A percentile compares a stretch with the other conserved stretches of the same genome.
Conservation (phyloP, 2,329 filamentous ascomycete species). For the Ophiobolus disseminans region DNA sequence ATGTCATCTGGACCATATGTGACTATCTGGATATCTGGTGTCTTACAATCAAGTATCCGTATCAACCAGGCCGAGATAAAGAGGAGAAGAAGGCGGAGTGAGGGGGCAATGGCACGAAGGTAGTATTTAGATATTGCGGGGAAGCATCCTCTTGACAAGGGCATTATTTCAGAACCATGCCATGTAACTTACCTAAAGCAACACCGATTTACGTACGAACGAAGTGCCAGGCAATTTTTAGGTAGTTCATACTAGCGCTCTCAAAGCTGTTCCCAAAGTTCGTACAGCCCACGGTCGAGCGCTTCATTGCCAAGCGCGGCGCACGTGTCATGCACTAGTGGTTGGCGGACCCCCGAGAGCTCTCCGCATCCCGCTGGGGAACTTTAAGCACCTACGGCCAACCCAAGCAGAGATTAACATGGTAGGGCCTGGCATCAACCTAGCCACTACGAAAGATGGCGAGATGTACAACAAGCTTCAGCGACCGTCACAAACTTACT, state of each 20-base stretch:
- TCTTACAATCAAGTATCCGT: conserved; percentile 89
- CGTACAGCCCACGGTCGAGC: not conserved
- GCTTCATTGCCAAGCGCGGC: not conserved
- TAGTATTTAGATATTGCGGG: too few relatives aligned
- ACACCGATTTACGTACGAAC: too few relatives aligned
- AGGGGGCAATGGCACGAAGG: not conserved
- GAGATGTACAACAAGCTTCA: conserved; percentile 47
- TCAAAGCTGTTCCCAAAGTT: too few relatives aligned
- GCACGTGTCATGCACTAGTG: not conserved
- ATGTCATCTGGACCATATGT: conserved; percentile 97
- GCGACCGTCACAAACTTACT: conserved; percentile 41
- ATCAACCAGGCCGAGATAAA: conserved; percentile 52
- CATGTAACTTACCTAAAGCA: too few relatives aligned
- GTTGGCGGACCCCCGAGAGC: conserved; percentile 6
- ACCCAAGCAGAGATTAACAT: conserved; percentile 17
- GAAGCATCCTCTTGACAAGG: too few relatives aligned
- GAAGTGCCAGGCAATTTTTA: too few relatives aligned
- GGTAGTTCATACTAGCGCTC: too few relatives aligned
- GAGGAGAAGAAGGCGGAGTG: conserved; percentile 39
- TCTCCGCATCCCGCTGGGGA: not conserved
- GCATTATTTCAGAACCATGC: too few relatives aligned
- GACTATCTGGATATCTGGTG: conserved; percentile 99
- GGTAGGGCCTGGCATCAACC: conserved; percentile 33
- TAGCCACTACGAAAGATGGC: conserved; percentile 44
- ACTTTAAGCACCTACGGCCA: not conserved